phyloP scores from a whole-genome alignment of 257 asterid genomes.

The Parsonsia alboflavescens region DNA sequence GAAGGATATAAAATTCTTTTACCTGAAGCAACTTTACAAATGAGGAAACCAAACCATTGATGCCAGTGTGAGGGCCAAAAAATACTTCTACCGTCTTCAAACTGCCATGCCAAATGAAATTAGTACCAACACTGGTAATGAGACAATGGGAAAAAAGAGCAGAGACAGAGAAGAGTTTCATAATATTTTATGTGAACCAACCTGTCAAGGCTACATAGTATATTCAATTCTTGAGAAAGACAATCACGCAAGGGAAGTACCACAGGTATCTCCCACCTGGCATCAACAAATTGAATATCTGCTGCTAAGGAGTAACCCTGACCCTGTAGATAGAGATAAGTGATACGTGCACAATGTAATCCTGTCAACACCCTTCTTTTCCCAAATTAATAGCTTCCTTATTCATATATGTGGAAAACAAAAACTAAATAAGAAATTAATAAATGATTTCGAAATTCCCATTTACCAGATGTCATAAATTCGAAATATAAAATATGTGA shows the following conservation, averaged over 20 bases:
- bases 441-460: background rate
- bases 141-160: background rate
- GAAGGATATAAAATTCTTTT: slow-evolving; percentile 1
- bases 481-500: background rate
- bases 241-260: slow-evolving; percentile 94
- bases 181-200: slow-evolving; percentile 21
- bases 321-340: slow-evolving; percentile 46
- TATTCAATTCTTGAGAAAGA: slow-evolving; percentile 60
- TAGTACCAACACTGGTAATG: slow-evolving; percentile 27
- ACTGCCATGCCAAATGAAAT: slow-evolving; percentile 45
- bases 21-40: slow-evolving; percentile 90
- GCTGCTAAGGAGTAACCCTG: slow-evolving; percentile 88
- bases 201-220: slow-evolving; percentile 85
- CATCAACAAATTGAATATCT: slow-evolving; percentile 86
- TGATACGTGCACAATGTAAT: background rate
- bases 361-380: background rate
- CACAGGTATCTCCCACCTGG: slow-evolving; percentile 78
- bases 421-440: background rate
- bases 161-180: background rate
- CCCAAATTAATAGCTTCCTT: background rate
- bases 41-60: slow-evolving; percentile 72
- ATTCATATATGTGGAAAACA: background rate
- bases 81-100: slow-evolving; percentile 59
- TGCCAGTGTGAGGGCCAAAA: slow-evolving; percentile 50
- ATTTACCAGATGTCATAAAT: background rate